Percentiles rank a stretch among this genome's conserved stretches.
Evolutionary conservation across 805 yeast species (phyloP).

Genomic region (Pichia cabralensis): DNA sequence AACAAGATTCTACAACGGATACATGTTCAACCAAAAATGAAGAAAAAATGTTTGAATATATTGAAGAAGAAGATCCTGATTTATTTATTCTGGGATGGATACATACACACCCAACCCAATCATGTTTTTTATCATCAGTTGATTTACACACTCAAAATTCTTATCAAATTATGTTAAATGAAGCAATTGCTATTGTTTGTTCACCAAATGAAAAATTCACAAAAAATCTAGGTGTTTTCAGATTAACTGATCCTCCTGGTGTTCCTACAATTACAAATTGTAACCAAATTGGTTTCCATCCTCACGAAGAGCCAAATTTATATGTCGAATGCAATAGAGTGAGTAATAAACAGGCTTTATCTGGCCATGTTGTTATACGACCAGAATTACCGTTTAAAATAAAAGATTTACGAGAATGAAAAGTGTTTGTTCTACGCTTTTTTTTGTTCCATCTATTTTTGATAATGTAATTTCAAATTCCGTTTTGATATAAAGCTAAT

Average conservation of each 20-base stretch:
- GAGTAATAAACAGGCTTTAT: constrained; percentile 18
- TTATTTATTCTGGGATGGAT: constrained; percentile 66
- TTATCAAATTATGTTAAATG: constrained; percentile 61
- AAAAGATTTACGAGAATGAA: constrained; percentile 36
- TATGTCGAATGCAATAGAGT: constrained; percentile 37
- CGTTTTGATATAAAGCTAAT: too few species aligned
- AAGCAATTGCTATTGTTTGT: constrained; percentile 59
- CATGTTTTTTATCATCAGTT: constrained; percentile 58
- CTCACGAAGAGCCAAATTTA: constrained; percentile 42
- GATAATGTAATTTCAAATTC: too few species aligned
- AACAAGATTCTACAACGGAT: constrained; percentile 51
- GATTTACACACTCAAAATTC: constrained; percentile 62
- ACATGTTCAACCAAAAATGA: constrained; percentile 56
- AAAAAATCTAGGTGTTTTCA: constrained; percentile 45
- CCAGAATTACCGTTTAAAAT: constrained; percentile 37
- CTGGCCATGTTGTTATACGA: constrained; percentile 42
- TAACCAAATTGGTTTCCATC: constrained; percentile 44
- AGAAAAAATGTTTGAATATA: constrained; percentile 44
- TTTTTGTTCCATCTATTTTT: too few species aligned
- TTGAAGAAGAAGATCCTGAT: constrained; percentile 37
- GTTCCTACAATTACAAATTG: constrained; percentile 45
- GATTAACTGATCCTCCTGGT: constrained; percentile 61
- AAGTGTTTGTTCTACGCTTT: too few species aligned
- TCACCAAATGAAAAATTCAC: constrained; percentile 36
- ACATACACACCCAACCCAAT: constrained; percentile 65